These are phyloP conservation scores for Aspergillus biplanus DNA, from an alignment of 495 filamentous ascomycete species.

Conservation along the genomic window DNA sequence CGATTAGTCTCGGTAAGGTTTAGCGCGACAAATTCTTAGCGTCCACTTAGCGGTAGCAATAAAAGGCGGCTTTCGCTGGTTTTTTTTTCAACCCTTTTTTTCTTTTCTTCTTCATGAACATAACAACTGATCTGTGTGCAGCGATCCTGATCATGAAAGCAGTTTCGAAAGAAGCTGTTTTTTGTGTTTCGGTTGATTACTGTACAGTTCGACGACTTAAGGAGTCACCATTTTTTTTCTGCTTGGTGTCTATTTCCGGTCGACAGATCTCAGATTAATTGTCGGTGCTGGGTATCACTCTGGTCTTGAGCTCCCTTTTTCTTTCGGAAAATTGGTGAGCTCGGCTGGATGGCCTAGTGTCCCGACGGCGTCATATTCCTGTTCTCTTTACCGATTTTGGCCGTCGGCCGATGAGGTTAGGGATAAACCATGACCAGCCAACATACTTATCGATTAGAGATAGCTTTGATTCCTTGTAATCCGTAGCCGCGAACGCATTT, in stretches of 20 bases:
- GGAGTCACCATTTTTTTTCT: slow-evolving; percentile 69
- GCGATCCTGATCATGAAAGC: slow-evolving; percentile 63
- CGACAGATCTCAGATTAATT: slow-evolving; percentile 89
- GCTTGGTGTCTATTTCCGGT: slow-evolving; percentile 84
- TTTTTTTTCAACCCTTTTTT: slow-evolving; percentile 20
- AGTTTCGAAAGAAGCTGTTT: slow-evolving; percentile 39
- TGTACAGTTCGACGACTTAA: slow-evolving; percentile 82
- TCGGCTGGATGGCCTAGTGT: slow-evolving; percentile 62
- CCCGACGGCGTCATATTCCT: slow-evolving; percentile 85
- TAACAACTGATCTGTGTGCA: slow-evolving; percentile 80
- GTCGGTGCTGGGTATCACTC: slow-evolving; percentile 41
- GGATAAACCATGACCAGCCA: slow-evolving; percentile 81
- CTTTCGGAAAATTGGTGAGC: slow-evolving; percentile 55
- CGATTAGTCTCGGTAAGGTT: slow-evolving; percentile 31
- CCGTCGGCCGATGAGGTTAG: slow-evolving; percentile 81
- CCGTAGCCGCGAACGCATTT: not conserved
- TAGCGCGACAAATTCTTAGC: slow-evolving; percentile 31
- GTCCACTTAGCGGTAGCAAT: slow-evolving; percentile 30
- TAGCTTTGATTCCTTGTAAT: not conserved
- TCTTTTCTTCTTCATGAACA: slow-evolving; percentile 50
- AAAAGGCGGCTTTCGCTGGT: slow-evolving; percentile 29
- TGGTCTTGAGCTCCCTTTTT: slow-evolving; percentile 70
- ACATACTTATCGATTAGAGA: slow-evolving; percentile 52
- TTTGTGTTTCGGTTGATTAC: slow-evolving; percentile 71
- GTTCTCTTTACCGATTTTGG: slow-evolving; percentile 72